Evolutionary conservation across 2,329 filamentous ascomycete genomes (phyloP).

Genomic region (Xylariaceae sp.): DNA sequence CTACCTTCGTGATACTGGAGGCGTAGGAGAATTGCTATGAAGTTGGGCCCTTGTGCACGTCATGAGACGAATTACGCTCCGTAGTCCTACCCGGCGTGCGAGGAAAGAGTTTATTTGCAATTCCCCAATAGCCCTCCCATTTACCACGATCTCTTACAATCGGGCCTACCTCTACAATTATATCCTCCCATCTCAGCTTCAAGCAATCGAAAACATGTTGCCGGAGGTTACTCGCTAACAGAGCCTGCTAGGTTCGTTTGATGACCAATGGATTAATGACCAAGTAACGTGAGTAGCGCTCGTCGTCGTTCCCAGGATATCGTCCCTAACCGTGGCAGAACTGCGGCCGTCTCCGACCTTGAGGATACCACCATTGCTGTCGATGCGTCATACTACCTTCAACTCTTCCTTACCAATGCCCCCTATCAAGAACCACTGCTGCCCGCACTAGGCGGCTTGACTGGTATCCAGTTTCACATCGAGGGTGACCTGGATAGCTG

Average conservation of each 20-base stretch:
- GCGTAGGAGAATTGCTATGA: background rate
- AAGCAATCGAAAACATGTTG: background rate
- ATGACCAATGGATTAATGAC: slow-evolving; percentile 39
- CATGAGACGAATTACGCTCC: background rate
- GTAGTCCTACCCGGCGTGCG: background rate
- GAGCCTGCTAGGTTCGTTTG: slow-evolving; percentile 31
- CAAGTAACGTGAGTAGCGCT: slow-evolving; percentile 28
- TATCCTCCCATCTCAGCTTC: background rate
- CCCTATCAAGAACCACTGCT: slow-evolving; percentile 80
- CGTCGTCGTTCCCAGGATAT: background rate
- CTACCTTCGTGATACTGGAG: background rate
- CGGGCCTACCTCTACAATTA: background rate
- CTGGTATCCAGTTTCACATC: slow-evolving; percentile 70
- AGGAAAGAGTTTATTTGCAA: background rate
- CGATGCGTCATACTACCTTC: slow-evolving; percentile 74
- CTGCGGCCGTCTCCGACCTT: slow-evolving; percentile 62
- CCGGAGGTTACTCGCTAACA: slow-evolving; percentile 18
- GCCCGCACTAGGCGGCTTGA: slow-evolving; percentile 81
- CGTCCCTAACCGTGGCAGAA: slow-evolving; percentile 35
- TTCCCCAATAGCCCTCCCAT: background rate
- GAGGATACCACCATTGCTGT: slow-evolving; percentile 57
- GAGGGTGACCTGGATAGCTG: slow-evolving; percentile 70
- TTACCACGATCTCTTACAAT: background rate
- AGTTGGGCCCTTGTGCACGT: background rate
- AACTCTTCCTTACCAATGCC: slow-evolving; percentile 64